Percentiles rank a stretch among this genome's conserved stretches.
These are phyloP conservation scores for Thuja plicata DNA, from an alignment of 83 land plant species.

Conservation along the genomic window DNA sequence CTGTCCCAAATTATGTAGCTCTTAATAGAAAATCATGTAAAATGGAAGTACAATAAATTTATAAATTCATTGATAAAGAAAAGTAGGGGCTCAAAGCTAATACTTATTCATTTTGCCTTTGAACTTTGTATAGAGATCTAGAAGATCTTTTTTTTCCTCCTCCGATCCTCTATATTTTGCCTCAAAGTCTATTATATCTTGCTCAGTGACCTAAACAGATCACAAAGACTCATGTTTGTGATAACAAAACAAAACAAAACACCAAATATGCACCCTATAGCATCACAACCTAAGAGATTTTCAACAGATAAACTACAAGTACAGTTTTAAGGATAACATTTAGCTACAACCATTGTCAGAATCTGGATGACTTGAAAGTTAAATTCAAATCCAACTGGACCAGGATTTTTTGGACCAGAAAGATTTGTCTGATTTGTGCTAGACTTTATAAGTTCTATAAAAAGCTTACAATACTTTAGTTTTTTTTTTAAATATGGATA, in stretches of 20 bases:
- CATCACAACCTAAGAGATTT: no score
- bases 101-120: constrained; percentile 85
- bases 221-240: not conserved
- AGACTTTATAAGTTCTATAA: no score
- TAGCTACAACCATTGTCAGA: not conserved
- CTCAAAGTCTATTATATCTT: constrained; percentile 89
- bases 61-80: not conserved
- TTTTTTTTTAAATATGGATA: no score
- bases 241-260: not conserved
- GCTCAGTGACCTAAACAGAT: constrained; percentile 68
- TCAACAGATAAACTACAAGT: not conserved
- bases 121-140: constrained; percentile 56
- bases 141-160: constrained; percentile 73
- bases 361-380: no score
- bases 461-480: no score
- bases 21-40: not conserved
- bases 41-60: not conserved
- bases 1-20: not conserved
- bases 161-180: constrained; percentile 85
- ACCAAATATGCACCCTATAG: not conserved
- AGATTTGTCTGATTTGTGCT: no score
- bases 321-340: not conserved
- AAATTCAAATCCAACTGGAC: no score
- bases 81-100: not conserved
- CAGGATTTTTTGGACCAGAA: no score